Base-by-base conservation (phyloP, 1,139 yeast genomes). In the Blastobotrys petasosporus region DNA sequence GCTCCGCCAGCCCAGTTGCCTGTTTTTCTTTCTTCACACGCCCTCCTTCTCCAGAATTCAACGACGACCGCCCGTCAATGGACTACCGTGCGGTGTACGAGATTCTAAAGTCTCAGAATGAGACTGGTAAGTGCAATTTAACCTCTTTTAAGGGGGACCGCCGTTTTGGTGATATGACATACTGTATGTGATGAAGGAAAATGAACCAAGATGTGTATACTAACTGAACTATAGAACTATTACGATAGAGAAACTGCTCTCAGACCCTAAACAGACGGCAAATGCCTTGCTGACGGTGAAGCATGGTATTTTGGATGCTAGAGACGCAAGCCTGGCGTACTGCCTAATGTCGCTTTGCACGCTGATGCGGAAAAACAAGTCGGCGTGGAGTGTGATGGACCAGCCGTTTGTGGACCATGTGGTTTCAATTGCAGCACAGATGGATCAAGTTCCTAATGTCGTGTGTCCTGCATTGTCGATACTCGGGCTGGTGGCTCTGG, bases 181-280 rank as follows among this genome's bases (percentile, higher is more conserved):
- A 30, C 32, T 30, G n/a, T 30, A 11, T 30, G 13, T 30, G 32
- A 12, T 12, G 4, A 30, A 30, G 32, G 11, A 30, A 4, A n/a
- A n/a, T n/a, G n/a, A n/a, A 20, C 25, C 4, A 20, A 20, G 25
- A 20, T 4, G 25, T 4, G 4, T 20, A 7, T 20, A 20, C 25
- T 20, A 20, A 20, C 25, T 20, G 3, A 28, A 28, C 10, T 30
- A 9, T 9, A n/a, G 13, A 30, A 30, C 32, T 7, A 12, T 12
- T 8, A n/a, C 17, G 39, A 41, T 39, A 47, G 64, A 60, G 47
- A 51, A 51, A 41, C 56, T 61, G 10, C 49, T 61, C 13, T 43
- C 58, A 8, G 64, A 61, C 43, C 56, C 61, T 4, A 57, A 60
- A 38, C 53, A 51, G 36, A 57, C 61, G 4, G 65, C 64, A 8